phyloP scores from a whole-genome alignment of 768 basidiomycete genomes.

The Rhodotorula kratochvilovae region DNA sequence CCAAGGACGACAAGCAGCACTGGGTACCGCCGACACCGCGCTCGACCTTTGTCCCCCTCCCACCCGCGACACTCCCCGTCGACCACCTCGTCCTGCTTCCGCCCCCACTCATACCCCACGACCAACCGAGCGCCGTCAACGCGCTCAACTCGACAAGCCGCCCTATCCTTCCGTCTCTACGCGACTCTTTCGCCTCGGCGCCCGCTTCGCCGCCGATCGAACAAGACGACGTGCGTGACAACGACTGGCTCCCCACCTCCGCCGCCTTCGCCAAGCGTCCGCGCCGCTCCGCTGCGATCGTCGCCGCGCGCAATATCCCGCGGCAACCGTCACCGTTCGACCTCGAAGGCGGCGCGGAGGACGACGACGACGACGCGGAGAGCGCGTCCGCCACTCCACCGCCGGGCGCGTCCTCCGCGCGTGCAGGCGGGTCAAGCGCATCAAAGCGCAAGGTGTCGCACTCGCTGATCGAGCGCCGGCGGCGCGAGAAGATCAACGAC shows the following conservation, averaged over 20 bases:
- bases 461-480: conserved; percentile 86
- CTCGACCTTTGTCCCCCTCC: conserved; percentile 12
- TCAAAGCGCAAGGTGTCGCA: conserved; percentile 87
- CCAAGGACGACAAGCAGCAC: not conserved
- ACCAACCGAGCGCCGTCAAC: not conserved
- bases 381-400: not conserved
- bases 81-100: conserved; percentile 34
- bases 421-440: not conserved
- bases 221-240: not conserved
- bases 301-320: conserved; percentile 14
- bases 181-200: not conserved
- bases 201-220: not conserved
- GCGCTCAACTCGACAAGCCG: not conserved
- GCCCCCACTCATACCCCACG: conserved; percentile 9
- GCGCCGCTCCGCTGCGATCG: conserved; percentile 23
- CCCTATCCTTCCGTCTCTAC: not conserved
- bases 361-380: not conserved
- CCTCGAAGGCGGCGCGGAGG: conserved; percentile 1
- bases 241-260: not conserved
- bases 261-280: conserved; percentile 1
- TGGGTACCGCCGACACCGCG: conserved; percentile 32
- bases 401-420: not conserved
- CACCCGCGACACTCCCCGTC: conserved; percentile 9
- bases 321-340: conserved; percentile 24
- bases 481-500: conserved; percentile 93